Conservation (phyloP, 306 rosid species). For the Senna tora region DNA sequence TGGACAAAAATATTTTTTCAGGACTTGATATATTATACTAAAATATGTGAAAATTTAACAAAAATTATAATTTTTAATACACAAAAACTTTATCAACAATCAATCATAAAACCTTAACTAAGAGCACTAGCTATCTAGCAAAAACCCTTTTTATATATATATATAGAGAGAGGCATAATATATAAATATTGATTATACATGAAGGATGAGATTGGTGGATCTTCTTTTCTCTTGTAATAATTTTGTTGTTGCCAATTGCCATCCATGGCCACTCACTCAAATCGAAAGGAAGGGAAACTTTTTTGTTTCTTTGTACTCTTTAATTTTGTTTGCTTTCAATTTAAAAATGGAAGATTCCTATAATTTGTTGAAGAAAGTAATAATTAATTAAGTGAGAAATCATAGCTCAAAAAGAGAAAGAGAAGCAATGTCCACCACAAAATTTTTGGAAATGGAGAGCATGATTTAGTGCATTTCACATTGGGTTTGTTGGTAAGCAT, state of each 20-base stretch:
- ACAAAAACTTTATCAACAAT: background rate
- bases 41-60: no score
- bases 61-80: no score
- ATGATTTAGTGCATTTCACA: conserved; percentile 26
- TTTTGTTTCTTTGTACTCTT: background rate
- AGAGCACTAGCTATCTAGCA: no score
- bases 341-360: conserved; percentile 26
- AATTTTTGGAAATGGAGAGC: conserved; percentile 21
- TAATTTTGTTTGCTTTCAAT: background rate
- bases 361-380: background rate
- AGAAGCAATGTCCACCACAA: conserved; percentile 14
- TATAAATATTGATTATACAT: background rate
- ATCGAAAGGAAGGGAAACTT: conserved; percentile 18
- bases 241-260: background rate
- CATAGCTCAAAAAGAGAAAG: conserved; percentile 21
- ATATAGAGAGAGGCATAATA: no score
- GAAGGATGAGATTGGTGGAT: conserved; percentile 1
- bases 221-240: background rate
- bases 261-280: conserved; percentile 20
- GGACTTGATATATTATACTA: background rate
- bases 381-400: conserved; percentile 13
- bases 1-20: background rate
- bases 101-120: no score
- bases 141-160: no score
- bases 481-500: conserved; percentile 32